Evolutionary conservation across 2,329 filamentous ascomycete species (phyloP).

Genomic region (Talaromyces sp.): DNA sequence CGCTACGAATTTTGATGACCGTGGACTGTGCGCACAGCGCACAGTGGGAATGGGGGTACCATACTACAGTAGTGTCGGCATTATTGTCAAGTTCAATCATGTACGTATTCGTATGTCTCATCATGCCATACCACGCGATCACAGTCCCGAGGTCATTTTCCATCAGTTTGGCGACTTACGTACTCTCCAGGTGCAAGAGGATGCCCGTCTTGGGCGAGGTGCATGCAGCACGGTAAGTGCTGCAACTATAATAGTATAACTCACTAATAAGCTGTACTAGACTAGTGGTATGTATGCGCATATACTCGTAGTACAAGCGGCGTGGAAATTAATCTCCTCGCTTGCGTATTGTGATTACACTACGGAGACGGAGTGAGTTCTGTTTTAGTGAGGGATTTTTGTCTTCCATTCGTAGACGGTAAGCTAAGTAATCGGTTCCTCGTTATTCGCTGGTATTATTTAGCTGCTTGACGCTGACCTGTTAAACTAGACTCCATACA

Average conservation of each 20-base stretch:
- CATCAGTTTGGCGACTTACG: neutral
- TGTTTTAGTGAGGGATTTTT: constrained; percentile 10
- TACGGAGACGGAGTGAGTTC: neutral
- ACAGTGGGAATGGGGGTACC: neutral
- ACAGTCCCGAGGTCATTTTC: neutral
- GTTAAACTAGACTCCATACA: neutral
- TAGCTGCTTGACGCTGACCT: neutral
- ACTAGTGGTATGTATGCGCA: neutral
- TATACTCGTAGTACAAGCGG: neutral
- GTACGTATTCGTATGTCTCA: neutral
- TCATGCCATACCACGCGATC: neutral
- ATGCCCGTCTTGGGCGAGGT: constrained; percentile 15
- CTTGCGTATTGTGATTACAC: neutral
- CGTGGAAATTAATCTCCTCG: constrained; percentile 6
- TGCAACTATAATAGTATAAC: neutral
- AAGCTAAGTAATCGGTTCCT: neutral
- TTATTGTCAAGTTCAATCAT: neutral
- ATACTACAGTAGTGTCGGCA: no score
- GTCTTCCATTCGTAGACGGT: neutral
- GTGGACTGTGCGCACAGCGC: neutral
- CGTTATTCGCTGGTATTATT: neutral
- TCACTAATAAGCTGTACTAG: neutral
- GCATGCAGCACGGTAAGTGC: neutral
- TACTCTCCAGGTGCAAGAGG: neutral
- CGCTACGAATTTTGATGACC: neutral